Evolutionary conservation across 352 stramenopile genomes (phyloP), one percentile per base, ranked within the genome.

Genomic region (Blastocystis sp.): DNA sequence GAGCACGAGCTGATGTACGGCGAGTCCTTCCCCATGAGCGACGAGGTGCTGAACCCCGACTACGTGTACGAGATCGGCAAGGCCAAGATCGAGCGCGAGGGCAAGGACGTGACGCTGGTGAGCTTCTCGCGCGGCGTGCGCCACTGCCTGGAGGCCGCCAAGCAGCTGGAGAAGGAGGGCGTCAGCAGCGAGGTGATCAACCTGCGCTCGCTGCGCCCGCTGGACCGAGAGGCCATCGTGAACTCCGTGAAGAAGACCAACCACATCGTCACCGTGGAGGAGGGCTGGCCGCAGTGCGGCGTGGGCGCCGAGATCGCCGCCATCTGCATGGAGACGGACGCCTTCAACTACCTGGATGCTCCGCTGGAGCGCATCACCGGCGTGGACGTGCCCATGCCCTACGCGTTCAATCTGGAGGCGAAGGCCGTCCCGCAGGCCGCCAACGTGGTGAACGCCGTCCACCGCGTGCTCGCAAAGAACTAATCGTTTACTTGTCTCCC

Each of bases 1-100:
- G 97, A 99, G 92, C 98, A 99, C 91, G 97, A 99, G 91, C 92
- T 99, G 21, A 92, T 99, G 90, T 99, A 99, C 91, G 93, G 96
- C 82, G 94, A 96, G 34, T 93, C 93, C 86, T 99, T 99, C 91
- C 95, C 95, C n/a, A 94, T 99, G 90, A 95, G 91, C 65, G 96
- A 98, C 80, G 97, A 98, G 91, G 96, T 94, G 11, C 94, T 98
- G 92, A 90, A 91, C 62, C 96, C 96, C 88, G 97, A 99, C 91
- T 99, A 98, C 89, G 90, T 98, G 23, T 93, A 99, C 38, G 94
- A 95, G 34, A 97, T 99, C 89, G 97, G 97, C 86, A 98, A 99
- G 93, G 96, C 96, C 89, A 99, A 99, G 92, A 96, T 98, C 90
- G 97, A 98, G 93, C 94, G 94, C 17, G 86, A 91, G 59, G 97